A percentile compares a stretch with the other conserved stretches of the same genome.
Evolutionary conservation across 768 basidiomycete species (phyloP).

Genomic region (Collybia nuda): DNA sequence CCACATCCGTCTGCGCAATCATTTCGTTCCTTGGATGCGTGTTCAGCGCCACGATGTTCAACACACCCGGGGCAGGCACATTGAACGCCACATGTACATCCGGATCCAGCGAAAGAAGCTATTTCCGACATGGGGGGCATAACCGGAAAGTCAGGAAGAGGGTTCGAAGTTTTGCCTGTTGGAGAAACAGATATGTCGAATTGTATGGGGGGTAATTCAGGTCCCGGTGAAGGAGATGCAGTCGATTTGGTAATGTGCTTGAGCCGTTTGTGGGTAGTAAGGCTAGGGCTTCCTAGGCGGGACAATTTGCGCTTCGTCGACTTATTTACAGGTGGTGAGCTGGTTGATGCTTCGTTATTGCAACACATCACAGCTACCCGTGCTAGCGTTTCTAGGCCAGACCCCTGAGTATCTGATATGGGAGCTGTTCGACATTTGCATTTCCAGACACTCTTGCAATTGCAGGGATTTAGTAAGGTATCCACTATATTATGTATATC

Average conservation of each 20-base stretch:
- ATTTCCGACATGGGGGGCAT: slow-evolving; percentile 65
- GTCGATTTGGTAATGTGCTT: slow-evolving; percentile 20
- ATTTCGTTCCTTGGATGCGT: slow-evolving; percentile 44
- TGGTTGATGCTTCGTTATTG: slow-evolving; percentile 16
- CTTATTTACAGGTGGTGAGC: slow-evolving; percentile 1
- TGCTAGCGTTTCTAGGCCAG: slow-evolving; percentile 31
- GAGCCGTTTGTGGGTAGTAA: slow-evolving; percentile 29
- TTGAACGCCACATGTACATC: slow-evolving; percentile 68
- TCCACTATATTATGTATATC: slow-evolving; percentile 41
- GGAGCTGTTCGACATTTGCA: slow-evolving; percentile 44
- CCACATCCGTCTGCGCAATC: slow-evolving; percentile 57
- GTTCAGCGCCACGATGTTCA: slow-evolving; percentile 59
- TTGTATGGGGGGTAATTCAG: slow-evolving; percentile 52
- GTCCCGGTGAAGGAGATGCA: slow-evolving; percentile 21
- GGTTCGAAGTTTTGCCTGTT: slow-evolving; percentile 10
- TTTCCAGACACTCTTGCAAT: slow-evolving; percentile 52
- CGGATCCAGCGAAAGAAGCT: slow-evolving; percentile 60
- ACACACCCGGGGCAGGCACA: slow-evolving; percentile 76
- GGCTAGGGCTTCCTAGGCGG: slow-evolving; percentile 27
- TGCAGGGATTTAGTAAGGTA: slow-evolving; percentile 63
- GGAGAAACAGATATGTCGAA: slow-evolving; percentile 23
- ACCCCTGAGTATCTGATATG: slow-evolving; percentile 3
- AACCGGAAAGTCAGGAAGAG: slow-evolving; percentile 47
- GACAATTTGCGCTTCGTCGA: slow-evolving; percentile 21
- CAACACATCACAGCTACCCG: slow-evolving; percentile 34